Percentiles rank a stretch among this genome's conserved stretches.
phyloP scores from a whole-genome alignment of 768 basidiomycete species.

The Filobasidium floriforme region DNA sequence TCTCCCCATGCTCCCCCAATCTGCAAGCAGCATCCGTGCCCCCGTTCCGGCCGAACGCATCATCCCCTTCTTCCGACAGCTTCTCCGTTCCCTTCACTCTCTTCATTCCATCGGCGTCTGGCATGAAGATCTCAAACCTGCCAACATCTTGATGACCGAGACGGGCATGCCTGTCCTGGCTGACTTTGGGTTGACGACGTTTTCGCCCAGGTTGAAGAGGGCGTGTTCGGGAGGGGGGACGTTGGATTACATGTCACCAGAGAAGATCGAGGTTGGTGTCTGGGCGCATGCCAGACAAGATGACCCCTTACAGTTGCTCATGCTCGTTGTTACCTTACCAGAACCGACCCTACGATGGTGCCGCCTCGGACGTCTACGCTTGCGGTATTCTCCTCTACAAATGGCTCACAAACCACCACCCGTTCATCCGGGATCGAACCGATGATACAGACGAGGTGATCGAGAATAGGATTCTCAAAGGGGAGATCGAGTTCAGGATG shows the following conservation, averaged over 20 bases:
- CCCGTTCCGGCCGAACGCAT: slow-evolving; percentile 23
- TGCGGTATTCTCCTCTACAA: slow-evolving; percentile 40
- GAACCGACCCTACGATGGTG: slow-evolving; percentile 27
- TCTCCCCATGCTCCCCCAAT: slow-evolving; percentile 21
- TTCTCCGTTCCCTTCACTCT: slow-evolving; percentile 30
- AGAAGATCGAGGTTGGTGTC: slow-evolving; percentile 33
- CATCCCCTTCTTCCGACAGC: slow-evolving; percentile 35
- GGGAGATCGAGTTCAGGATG: slow-evolving; percentile 14
- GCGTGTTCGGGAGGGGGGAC: slow-evolving; percentile 39
- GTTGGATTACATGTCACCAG: slow-evolving; percentile 40
- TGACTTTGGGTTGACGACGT: slow-evolving; percentile 42
- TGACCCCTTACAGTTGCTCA: background rate
- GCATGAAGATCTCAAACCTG: slow-evolving; percentile 49
- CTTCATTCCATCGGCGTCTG: slow-evolving; percentile 47
- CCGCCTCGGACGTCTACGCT: slow-evolving; percentile 39
- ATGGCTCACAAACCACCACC: slow-evolving; percentile 30
- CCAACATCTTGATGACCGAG: slow-evolving; percentile 48
- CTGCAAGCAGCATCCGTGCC: slow-evolving; percentile 8
- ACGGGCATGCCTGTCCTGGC: slow-evolving; percentile 30
- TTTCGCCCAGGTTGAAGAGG: slow-evolving; percentile 26
- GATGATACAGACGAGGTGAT: slow-evolving; percentile 27
- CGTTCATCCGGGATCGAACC: slow-evolving; percentile 25
- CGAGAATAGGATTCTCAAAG: slow-evolving; percentile 28
- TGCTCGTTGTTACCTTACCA: slow-evolving; percentile 18
- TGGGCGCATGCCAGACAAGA: background rate